Evolutionary conservation across 352 stramenopile genomes (phyloP).

Genomic region (Phytophthora citrophthora): DNA sequence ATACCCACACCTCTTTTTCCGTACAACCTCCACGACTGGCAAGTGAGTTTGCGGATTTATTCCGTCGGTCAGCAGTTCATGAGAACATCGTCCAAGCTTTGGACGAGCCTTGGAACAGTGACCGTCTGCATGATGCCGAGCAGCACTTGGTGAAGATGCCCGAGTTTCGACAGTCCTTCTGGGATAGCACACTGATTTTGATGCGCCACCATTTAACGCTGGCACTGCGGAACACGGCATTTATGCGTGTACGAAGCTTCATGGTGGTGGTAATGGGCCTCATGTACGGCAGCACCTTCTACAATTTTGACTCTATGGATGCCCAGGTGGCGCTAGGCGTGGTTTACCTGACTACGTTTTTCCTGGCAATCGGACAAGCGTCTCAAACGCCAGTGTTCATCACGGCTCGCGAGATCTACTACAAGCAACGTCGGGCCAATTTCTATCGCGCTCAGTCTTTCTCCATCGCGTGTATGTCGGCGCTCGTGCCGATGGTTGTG

Average conservation of each 20-base stretch:
- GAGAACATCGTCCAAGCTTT: constrained; percentile 63
- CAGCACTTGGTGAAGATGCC: constrained; percentile 59
- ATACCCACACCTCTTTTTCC: not conserved
- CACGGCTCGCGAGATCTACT: constrained; percentile 54
- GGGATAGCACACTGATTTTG: constrained; percentile 42
- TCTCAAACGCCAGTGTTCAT: constrained; percentile 69
- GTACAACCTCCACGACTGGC: constrained; percentile 10
- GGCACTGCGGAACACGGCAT: constrained; percentile 33
- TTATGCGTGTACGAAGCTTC: constrained; percentile 28
- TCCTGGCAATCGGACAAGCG: constrained; percentile 60
- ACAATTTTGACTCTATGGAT: constrained; percentile 29
- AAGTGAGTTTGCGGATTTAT: constrained; percentile 19
- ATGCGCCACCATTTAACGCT: constrained; percentile 51
- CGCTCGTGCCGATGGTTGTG: constrained; percentile 27
- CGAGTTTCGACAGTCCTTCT: constrained; percentile 50
- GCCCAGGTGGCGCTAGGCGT: constrained; percentile 51
- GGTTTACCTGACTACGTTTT: constrained; percentile 76
- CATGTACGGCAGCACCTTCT: constrained; percentile 41
- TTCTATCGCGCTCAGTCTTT: constrained; percentile 76
- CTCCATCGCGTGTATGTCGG: constrained; percentile 35
- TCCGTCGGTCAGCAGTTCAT: constrained; percentile 34
- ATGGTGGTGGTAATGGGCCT: constrained; percentile 36
- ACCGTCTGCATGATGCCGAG: constrained; percentile 12
- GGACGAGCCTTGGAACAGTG: constrained; percentile 20
- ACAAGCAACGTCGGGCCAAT: constrained; percentile 87